These are phyloP conservation scores for Porphyrellus sp. DNA, from an alignment of 1,284 basidiomycete genomes.

Conservation along the genomic window DNA sequence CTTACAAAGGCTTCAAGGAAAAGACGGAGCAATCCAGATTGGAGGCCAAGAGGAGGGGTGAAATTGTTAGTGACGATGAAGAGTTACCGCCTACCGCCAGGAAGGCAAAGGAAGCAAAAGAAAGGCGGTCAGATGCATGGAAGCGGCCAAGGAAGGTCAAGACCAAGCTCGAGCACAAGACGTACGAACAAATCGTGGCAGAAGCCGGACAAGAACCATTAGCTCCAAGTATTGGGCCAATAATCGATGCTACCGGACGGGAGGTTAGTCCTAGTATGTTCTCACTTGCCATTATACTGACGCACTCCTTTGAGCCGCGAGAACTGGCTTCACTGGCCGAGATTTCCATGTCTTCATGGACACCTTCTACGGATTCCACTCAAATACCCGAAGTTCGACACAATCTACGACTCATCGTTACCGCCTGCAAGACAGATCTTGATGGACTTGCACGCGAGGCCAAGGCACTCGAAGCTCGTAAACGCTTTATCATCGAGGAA, in stretches of 20 bases:
- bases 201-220: conserved; percentile 69
- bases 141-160: conserved; percentile 83
- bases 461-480: conserved; percentile 74
- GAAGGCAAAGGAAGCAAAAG: conserved; percentile 51
- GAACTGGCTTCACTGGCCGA: conserved; percentile 83
- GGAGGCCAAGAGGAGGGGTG: conserved; percentile 76
- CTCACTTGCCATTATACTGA: conserved; percentile 10
- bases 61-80: conserved; percentile 74
- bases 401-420: conserved; percentile 85
- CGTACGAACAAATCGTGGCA: conserved; percentile 90
- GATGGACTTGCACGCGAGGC: conserved; percentile 89
- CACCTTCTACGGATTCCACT: conserved; percentile 78
- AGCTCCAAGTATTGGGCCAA: conserved; percentile 67
- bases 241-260: conserved; percentile 92
- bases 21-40: conserved; percentile 84
- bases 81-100: conserved; percentile 47
- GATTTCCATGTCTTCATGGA: conserved; percentile 76
- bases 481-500: conserved; percentile 73
- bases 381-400: conserved; percentile 94
- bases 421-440: conserved; percentile 78
- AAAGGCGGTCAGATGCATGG: conserved; percentile 69
- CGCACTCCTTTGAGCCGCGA: conserved; percentile 52
- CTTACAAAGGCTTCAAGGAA: conserved; percentile 82
- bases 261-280: conserved; percentile 53
- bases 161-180: conserved; percentile 85